A percentile compares a stretch with the other conserved stretches of the same genome.
phyloP scores from a whole-genome alignment of 192 early-diverging fungal genomes.

The Coemansia aciculifera region DNA sequence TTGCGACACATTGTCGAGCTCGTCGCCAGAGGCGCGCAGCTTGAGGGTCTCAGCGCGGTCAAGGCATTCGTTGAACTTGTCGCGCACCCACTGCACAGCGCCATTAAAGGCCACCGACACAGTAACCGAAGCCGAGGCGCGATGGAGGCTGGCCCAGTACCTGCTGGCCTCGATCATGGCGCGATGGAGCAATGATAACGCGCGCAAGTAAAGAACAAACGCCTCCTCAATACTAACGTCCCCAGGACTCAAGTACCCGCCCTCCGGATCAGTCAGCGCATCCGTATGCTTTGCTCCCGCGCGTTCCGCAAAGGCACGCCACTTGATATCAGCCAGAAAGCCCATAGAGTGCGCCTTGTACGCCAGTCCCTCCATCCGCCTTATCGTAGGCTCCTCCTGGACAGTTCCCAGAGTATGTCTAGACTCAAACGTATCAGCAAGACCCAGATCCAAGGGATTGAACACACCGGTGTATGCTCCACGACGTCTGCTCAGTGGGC shows the following conservation, averaged over 20 bases:
- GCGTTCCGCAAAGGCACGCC: constrained; percentile 31
- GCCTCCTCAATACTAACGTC: constrained; percentile 62
- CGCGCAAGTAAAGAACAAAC: constrained; percentile 68
- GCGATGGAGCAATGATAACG: constrained; percentile 64
- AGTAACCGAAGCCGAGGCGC: constrained; percentile 16
- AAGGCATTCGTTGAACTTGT: constrained; percentile 87
- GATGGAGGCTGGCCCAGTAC: constrained; percentile 40
- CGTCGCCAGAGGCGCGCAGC: constrained; percentile 57
- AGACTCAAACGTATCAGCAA: constrained; percentile 53
- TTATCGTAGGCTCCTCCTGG: constrained; percentile 58
- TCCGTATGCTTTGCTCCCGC: constrained; percentile 16
- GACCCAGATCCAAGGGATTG: constrained; percentile 37
- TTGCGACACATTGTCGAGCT: constrained; percentile 49
- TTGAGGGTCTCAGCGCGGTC: constrained; percentile 76
- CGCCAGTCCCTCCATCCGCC: constrained; percentile 68
- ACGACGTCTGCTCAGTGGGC: constrained; percentile 28
- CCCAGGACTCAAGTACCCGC: constrained; percentile 36
- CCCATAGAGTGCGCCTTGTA: constrained; percentile 71
- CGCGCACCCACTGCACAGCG: constrained; percentile 87
- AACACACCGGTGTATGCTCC: constrained; percentile 23
- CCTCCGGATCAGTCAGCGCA: constrained; percentile 31
- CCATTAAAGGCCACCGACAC: constrained; percentile 56
- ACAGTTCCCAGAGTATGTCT: constrained; percentile 27
- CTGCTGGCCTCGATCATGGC: constrained; percentile 59
- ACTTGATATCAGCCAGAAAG: constrained; percentile 60